Conservation (phyloP, 768 basidiomycete species). For the Termitomyces sp. region DNA sequence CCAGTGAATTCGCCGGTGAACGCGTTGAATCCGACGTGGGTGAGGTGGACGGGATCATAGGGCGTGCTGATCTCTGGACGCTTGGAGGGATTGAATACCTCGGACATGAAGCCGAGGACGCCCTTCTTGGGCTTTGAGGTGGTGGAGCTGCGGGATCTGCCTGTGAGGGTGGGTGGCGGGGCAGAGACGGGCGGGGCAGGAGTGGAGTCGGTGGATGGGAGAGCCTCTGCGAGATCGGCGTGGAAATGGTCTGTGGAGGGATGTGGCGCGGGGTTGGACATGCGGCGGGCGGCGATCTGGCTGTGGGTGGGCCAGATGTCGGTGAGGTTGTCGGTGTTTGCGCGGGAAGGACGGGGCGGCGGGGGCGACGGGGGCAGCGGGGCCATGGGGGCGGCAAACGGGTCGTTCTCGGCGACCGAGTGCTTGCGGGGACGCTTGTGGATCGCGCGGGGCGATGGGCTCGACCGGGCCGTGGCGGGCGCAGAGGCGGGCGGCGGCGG, state of each 20-base stretch:
- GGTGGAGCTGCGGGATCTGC: constrained; percentile 44
- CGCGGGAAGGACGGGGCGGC: constrained; percentile 77
- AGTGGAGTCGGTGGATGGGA: constrained; percentile 21
- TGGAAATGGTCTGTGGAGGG: constrained; percentile 31
- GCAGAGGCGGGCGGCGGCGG: constrained; percentile 14
- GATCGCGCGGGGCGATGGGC: constrained; percentile 37
- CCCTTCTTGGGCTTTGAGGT: constrained; percentile 55
- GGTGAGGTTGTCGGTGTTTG: constrained; percentile 77
- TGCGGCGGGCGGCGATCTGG: constrained; percentile 40
- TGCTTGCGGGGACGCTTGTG: constrained; percentile 55
- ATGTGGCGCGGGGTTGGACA: constrained; percentile 41
- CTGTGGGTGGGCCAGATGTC: constrained; percentile 57
- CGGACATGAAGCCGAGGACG: constrained; percentile 72
- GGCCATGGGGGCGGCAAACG: constrained; percentile 41
- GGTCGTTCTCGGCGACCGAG: constrained; percentile 49
- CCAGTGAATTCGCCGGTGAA: constrained; percentile 98
- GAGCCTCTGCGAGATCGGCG: constrained; percentile 39
- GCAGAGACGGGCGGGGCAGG: neutral
- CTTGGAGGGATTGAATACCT: constrained; percentile 64
- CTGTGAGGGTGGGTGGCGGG: constrained; percentile 15
- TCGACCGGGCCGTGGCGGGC: constrained; percentile 14
- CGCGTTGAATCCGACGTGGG: constrained; percentile 98
- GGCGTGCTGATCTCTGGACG: constrained; percentile 93
- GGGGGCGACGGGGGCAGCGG: constrained; percentile 37
- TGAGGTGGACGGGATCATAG: constrained; percentile 98